phyloP scores from a whole-genome alignment of 306 rosid species.

The Lupinus albus region DNA sequence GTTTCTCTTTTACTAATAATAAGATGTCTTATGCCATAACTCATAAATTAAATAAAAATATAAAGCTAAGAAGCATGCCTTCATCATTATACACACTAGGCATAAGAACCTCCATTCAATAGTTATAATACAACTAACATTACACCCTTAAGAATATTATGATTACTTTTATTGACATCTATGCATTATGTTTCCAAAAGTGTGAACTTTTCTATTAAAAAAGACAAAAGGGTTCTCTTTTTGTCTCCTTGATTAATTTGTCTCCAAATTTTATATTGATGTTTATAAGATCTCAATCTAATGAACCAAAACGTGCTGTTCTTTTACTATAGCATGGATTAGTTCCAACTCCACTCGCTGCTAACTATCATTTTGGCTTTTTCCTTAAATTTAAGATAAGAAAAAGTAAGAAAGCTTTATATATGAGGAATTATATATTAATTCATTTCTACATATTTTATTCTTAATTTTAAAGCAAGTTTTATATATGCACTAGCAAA shows the following conservation, averaged over 20 bases:
- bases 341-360: not conserved
- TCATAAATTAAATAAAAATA: constrained; percentile 6
- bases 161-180: not conserved
- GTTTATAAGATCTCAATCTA: not conserved
- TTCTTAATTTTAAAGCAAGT: not conserved
- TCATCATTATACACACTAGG: not conserved
- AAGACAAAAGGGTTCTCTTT: not conserved
- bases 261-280: constrained; percentile 4
- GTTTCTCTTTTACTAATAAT: not conserved
- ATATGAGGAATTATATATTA: not conserved
- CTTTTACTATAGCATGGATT: not conserved
- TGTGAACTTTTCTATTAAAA: not conserved
- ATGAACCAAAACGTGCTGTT: not conserved
- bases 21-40: not conserved
- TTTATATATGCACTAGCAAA: too few relatives aligned
- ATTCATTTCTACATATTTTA: not conserved
- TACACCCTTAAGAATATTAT: not conserved
- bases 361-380: not conserved
- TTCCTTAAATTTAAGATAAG: too few relatives aligned
- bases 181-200: not conserved
- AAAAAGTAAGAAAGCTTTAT: not conserved
- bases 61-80: constrained; percentile 8
- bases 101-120: not conserved
- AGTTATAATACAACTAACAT: not conserved
- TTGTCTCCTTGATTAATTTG: constrained; percentile 1